Evolutionary conservation across 108 stramenopile species (phyloP).

Genomic region (Chaetoceros tenuissimus): DNA sequence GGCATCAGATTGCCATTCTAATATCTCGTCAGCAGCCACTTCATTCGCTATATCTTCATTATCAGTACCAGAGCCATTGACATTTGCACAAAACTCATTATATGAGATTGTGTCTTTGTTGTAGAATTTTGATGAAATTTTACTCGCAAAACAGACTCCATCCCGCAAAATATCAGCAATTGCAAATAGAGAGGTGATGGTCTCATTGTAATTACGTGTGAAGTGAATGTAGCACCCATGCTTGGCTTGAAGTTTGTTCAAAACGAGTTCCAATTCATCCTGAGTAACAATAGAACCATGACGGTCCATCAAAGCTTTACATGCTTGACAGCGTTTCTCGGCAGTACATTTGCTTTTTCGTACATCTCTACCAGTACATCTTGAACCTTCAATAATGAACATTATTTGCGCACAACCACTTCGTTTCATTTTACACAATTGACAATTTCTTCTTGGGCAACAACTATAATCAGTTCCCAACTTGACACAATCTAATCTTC

Average conservation of each 20-base stretch:
- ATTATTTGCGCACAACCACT: slow-evolving; percentile 39
- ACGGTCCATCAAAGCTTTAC: slow-evolving; percentile 24
- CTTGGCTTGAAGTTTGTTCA: slow-evolving; percentile 28
- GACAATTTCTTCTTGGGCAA: slow-evolving; percentile 28
- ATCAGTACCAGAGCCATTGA: neutral
- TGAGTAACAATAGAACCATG: slow-evolving; percentile 24
- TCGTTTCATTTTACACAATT: slow-evolving; percentile 40
- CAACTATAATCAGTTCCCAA: slow-evolving; percentile 9
- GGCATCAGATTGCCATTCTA: neutral
- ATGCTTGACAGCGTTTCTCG: slow-evolving; percentile 22
- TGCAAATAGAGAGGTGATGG: slow-evolving; percentile 26
- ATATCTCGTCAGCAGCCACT: neutral
- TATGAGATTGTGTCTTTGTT: neutral
- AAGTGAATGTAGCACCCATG: slow-evolving; percentile 40
- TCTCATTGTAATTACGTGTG: slow-evolving; percentile 37
- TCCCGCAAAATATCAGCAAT: neutral
- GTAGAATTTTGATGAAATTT: neutral
- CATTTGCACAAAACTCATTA: slow-evolving; percentile 6
- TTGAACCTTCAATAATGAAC: slow-evolving; percentile 47
- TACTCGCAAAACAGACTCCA: neutral
- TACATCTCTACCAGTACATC: slow-evolving; percentile 24
- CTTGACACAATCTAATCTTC: slow-evolving; percentile 39
- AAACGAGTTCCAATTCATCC: slow-evolving; percentile 24
- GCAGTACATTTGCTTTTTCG: slow-evolving; percentile 16
- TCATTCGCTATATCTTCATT: neutral